Evolutionary conservation across 106 monocot species (phyloP), one percentile per base, ranked within the genome.

Genomic region (Dioscorea alata): DNA sequence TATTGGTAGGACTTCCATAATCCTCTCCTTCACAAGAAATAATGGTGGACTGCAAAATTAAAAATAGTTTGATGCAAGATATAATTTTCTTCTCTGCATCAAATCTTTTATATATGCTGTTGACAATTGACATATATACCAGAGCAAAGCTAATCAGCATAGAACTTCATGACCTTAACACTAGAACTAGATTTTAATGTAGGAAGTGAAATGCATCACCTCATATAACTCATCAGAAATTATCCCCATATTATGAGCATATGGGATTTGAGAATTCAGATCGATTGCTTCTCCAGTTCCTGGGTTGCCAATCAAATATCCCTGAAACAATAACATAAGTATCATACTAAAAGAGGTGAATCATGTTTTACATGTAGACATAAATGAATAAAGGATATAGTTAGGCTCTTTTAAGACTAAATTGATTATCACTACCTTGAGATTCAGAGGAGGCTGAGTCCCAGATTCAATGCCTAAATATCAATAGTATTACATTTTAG

Each of bases 21-120:
- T 75, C 48, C 33, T 80, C 69, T 67, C 58, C 57, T 9, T 68
- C 15, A 23, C 75, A 81, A 21, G 48, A 57, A 20, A 4, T 52
- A 18, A 22, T 48, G 7, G 74, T 67, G 14, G 16, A 13, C 80
- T 23, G 64, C 17, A 28, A 52, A 42, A 66, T n/a, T 18, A 71
- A 81, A 21, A 48, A 8, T 42, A 42, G 42, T 42, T 42, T 42
- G 42, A 42, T 42, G 42, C 42, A 42, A 42, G 34, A 3, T 4
- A n/a, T n/a, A 34, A 34, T 34, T 34, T 34, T 34, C 34, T 4
- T 34, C 34, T 4, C 3, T 34, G 3, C 34, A 4, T 34, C 34
- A 34, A 34, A 34, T n/a, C n/a, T 34, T 3, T 7, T 34, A n/a
- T n/a, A n/a, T n/a, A n/a, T n/a, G n/a, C n/a, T 7, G 7, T 34